A percentile compares a stretch with the other conserved stretches of the same genome.
Evolutionary conservation across 768 basidiomycete species (phyloP).

Genomic region (Collybia sordida): DNA sequence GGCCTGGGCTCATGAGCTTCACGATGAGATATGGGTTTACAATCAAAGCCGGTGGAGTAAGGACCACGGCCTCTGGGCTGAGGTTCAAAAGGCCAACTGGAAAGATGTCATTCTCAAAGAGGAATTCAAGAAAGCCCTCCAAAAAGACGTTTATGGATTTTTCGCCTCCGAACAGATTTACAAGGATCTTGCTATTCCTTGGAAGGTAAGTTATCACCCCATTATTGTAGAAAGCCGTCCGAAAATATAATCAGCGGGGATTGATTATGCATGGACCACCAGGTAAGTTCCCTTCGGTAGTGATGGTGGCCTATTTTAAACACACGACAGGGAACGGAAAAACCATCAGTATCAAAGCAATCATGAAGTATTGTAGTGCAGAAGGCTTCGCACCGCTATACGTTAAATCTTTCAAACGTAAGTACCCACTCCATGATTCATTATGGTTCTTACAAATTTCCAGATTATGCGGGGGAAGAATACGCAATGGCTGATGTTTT

Average conservation of each 20-base stretch:
- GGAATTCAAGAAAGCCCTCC: slow-evolving; percentile 61
- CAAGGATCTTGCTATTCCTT: slow-evolving; percentile 73
- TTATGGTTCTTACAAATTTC: too few relatives aligned
- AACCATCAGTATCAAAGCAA: slow-evolving; percentile 78
- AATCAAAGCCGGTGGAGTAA: slow-evolving; percentile 72
- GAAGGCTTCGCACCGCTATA: slow-evolving; percentile 70
- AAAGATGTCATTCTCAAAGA: slow-evolving; percentile 72
- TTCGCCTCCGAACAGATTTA: slow-evolving; percentile 75
- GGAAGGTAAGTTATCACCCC: slow-evolving; percentile 56
- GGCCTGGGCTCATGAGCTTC: slow-evolving; percentile 49
- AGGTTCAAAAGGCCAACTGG: slow-evolving; percentile 69
- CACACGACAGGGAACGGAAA: slow-evolving; percentile 68
- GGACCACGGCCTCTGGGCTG: slow-evolving; percentile 56
- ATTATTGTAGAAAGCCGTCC: not conserved
- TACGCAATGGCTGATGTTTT: slow-evolving; percentile 68
- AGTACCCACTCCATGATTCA: not conserved
- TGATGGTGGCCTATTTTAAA: not conserved
- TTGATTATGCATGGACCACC: slow-evolving; percentile 85
- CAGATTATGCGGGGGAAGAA: slow-evolving; percentile 65
- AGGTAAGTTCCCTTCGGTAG: slow-evolving; percentile 32
- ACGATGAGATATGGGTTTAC: slow-evolving; percentile 78
- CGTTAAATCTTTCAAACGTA: slow-evolving; percentile 79
- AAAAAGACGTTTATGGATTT: slow-evolving; percentile 79
- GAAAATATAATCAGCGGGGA: slow-evolving; percentile 53
- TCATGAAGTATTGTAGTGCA: slow-evolving; percentile 73